Evolutionary conservation across 306 rosid species (phyloP).

Genomic region (Quercus bicolor): DNA sequence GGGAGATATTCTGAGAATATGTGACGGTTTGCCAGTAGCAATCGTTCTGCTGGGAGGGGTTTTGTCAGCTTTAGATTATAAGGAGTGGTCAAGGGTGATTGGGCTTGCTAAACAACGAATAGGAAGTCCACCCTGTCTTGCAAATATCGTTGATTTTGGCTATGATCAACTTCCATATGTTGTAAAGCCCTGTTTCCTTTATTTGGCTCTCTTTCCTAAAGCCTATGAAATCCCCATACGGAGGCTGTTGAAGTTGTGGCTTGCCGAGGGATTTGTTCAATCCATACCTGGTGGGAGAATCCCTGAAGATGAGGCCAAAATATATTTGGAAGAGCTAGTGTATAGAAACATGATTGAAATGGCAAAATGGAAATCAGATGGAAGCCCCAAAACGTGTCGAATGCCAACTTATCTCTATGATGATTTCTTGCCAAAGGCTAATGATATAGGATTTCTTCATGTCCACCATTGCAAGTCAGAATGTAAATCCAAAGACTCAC

Average conservation of each 20-base stretch:
- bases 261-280: slow-evolving; percentile 13
- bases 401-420: not conserved
- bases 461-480: not conserved
- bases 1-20: not conserved
- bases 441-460: not conserved
- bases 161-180: not conserved
- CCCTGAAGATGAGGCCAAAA: slow-evolving; percentile 4
- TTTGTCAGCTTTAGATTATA: not conserved
- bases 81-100: not conserved
- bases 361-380: not conserved
- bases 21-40: not conserved
- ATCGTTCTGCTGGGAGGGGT: not conserved
- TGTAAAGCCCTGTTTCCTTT: slow-evolving; percentile 4
- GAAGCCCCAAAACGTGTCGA: slow-evolving; percentile 14
- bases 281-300: not conserved
- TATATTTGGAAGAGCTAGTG: not conserved
- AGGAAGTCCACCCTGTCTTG: not conserved
- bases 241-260: slow-evolving; percentile 11
- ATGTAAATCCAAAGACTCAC: too few relatives aligned
- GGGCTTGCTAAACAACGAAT: too few relatives aligned
- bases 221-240: slow-evolving; percentile 10
- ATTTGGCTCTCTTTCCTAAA: slow-evolving; percentile 13
- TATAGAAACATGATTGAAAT: not conserved
- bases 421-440: not conserved
- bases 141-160: not conserved